Base-by-base conservation (phyloP, 2,329 filamentous ascomycete species). In the Cercospora sp. region DNA sequence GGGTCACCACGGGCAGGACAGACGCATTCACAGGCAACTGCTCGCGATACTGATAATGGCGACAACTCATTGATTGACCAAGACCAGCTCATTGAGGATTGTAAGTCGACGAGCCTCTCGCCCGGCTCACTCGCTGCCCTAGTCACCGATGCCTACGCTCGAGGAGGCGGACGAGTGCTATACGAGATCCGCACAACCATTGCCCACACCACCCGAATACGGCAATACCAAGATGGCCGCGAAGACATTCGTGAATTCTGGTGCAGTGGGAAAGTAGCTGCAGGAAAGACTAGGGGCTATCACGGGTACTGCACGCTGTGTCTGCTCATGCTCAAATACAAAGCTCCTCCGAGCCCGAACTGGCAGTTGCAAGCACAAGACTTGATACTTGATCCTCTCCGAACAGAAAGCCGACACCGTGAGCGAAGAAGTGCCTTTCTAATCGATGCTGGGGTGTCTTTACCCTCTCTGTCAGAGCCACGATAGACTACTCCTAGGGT, bases 231-330 rank as follows among this genome's bases (percentile, higher is more conserved):
- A 91, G 79, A 91, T 91, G 77, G 94, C 92, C 33, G 93, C 98
- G 40, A 86, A 92, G 69, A 92, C 94, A 6, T 98, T 99, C 81
- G 84, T 97, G 73, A 89, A 89, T 73, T 92, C 94, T n/a, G 93
- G 92, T 66, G 92, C 93, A 45, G 85, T 90, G 61, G 95, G 94
- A 69, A 87, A 90, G 79, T 88, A 88, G 76, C 89, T 99, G 51
- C 95, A 99, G 83, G 90, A 97, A 79, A 91, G 94, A 80, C 85
- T 99, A 72, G 76, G 94, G 61, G 92, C 91, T 67, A 88, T 42
- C 3, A 9, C 16, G 36, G 16, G 36, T n/a, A 42, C 36, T 42
- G 5, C 36, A 42, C 36, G 36, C 36, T n/a, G 36, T 42, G 36
- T 42, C 36, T 42, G 36, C 36, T 42, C 36, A 42, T 42, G 36